Evolutionary conservation across 768 basidiomycete genomes (phyloP), one percentile per base, ranked within the genome.

Genomic region (Chlorophyllum brunneum): DNA sequence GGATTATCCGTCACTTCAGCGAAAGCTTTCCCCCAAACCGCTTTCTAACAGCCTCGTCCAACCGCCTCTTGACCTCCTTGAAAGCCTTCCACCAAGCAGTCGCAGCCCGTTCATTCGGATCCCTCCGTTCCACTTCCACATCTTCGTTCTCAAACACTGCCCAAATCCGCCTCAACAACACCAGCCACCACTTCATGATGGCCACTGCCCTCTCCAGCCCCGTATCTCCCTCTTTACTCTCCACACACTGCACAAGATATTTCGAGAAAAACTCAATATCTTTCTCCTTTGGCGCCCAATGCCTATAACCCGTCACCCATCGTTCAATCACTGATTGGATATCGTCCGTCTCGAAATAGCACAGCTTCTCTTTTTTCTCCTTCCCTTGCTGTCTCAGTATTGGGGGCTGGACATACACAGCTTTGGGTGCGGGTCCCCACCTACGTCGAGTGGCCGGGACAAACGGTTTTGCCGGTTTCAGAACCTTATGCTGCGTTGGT

Each of bases 121-220:
- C 67, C 22, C 69, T 65, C 55, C 57, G 57, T 54, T 65, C 64
- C 61, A 60, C 55, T 42, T 70, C 66, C 20, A 65, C 67, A 36
- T 71, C 74, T 27, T 68, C 64, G 51, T 67, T 59, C 65, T 88
- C 85, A 49, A 78, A 78, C 3, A 71, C 67, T 9, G 74, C 78
- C 78, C 86, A 92, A 60, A 79, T 66, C 55, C 83, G 70, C 59
- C 85, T 70, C 59, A 92, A 64, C 23, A 94, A 63, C 27, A 86
- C 74, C 56, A 82, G 66, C 93, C 92, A 94, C 88, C 87, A 95
- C 60, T 79, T 84, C 74, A 91, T 73, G 15, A 90, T 79, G 22
- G 79, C 79, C 10, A 88, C 66, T 47, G 83, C 86, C 55, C 79
- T 79, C 67, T 86, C 85, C 34, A 92, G 67, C 0, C 89, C 77